A percentile compares a stretch with the other conserved stretches of the same genome.
phyloP scores from a whole-genome alignment of 495 filamentous ascomycete genomes.

The Parathielavia appendiculata region DNA sequence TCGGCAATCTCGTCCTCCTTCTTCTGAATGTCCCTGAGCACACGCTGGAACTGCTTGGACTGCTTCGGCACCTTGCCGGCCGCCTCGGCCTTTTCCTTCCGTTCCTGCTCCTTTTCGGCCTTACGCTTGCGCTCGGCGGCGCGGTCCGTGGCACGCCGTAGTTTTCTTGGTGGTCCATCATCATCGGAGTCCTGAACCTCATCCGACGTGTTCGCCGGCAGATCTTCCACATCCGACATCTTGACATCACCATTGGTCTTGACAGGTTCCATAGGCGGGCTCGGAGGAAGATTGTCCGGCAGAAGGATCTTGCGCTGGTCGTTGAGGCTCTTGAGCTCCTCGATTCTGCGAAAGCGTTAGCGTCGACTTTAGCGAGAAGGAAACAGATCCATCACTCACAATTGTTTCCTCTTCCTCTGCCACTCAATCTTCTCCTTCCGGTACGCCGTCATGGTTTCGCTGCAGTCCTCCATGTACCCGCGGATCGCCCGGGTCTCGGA shows the following conservation, averaged over 20 bases:
- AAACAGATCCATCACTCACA: slow-evolving; percentile 54
- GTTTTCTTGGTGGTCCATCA: slow-evolving; percentile 58
- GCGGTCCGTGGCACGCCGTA: slow-evolving; percentile 72
- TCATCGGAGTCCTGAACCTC: slow-evolving; percentile 56
- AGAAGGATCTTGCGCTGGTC: slow-evolving; percentile 83
- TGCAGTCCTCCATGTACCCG: slow-evolving; percentile 84
- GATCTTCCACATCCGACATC: slow-evolving; percentile 57
- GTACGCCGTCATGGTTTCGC: slow-evolving; percentile 84
- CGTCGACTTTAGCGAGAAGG: not conserved
- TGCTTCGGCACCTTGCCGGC: slow-evolving; percentile 82
- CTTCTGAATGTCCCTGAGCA: slow-evolving; percentile 81
- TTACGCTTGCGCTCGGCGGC: slow-evolving; percentile 77
- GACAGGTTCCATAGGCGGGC: slow-evolving; percentile 49
- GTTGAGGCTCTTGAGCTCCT: slow-evolving; percentile 75
- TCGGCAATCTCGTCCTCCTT: slow-evolving; percentile 72
- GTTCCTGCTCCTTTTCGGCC: slow-evolving; percentile 74
- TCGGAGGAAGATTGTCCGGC: slow-evolving; percentile 68
- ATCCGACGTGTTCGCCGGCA: slow-evolving; percentile 45
- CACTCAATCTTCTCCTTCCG: slow-evolving; percentile 93
- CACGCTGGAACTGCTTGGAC: slow-evolving; percentile 73
- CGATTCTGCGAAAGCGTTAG: slow-evolving; percentile 52
- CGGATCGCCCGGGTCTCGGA: slow-evolving; percentile 78
- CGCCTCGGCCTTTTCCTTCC: slow-evolving; percentile 72
- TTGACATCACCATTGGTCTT: slow-evolving; percentile 55
- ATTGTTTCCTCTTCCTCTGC: slow-evolving; percentile 74